Evolutionary conservation across 805 yeast species (phyloP).

Genomic region (Barnettozyma botsteinii): DNA sequence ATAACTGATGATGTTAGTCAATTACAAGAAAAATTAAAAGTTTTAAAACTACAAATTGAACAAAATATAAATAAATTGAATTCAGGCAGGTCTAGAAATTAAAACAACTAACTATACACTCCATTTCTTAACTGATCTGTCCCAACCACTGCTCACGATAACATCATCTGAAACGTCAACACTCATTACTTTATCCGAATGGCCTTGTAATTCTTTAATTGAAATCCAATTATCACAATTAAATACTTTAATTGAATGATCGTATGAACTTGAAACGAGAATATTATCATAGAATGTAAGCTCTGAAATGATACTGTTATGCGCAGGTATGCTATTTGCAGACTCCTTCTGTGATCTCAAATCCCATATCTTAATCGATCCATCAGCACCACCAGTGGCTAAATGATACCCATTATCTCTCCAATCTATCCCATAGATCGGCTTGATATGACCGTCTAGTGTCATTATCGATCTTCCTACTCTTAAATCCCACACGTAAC

Average conservation of each 20-base stretch:
- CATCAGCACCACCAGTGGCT: conserved; percentile 83
- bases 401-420: conserved; percentile 67
- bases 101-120: conserved; percentile 16
- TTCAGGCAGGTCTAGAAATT: conserved; percentile 15
- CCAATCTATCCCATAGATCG: conserved; percentile 69
- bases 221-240: conserved; percentile 67
- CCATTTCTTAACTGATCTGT: conserved; percentile 70
- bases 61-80: conserved; percentile 18
- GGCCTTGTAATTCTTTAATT: conserved; percentile 46
- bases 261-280: conserved; percentile 64
- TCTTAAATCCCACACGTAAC: conserved; percentile 81
- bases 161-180: conserved; percentile 48
- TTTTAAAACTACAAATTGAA: conserved; percentile 16
- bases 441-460: conserved; percentile 64
- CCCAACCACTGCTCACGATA: conserved; percentile 77
- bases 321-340: conserved; percentile 58
- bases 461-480: conserved; percentile 59
- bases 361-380: conserved; percentile 82
- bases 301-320: conserved; percentile 64
- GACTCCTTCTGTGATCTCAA: conserved; percentile 44
- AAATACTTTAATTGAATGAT: conserved; percentile 57
- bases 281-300: conserved; percentile 42
- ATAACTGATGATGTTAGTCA: conserved; percentile 14
- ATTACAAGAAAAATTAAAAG: conserved; percentile 8
- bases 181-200: conserved; percentile 67